Evolutionary conservation across 2,329 filamentous ascomycete genomes (phyloP), one percentile per base, ranked within the genome.

Genomic region (Helotiales sp.): DNA sequence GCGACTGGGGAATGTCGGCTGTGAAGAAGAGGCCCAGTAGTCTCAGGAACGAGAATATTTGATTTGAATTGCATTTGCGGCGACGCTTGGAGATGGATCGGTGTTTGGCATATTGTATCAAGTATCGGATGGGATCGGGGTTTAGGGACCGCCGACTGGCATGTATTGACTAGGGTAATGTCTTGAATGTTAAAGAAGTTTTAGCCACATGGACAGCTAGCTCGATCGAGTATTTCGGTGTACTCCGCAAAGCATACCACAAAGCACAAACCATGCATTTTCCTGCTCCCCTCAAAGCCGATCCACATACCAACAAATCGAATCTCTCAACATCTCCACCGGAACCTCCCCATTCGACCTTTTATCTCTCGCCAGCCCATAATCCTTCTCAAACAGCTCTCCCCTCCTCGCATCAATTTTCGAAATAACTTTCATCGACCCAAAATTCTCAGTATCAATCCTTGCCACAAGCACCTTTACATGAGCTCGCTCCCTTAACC

Each of bases 1-100:
- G 71, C 0, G 76, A 77, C 55, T 77, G 75, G 72, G 71, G 74
- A 4, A 68, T 73, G 30, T 22, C 65, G 22, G 65, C 65, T 10
- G 65, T 68, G 28, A 77, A 75, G 59, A 75, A 72, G 67, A 75
- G 69, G 50, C 54, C 72, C 4, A 76, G 74, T 47, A 76, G 74
- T 61, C 58, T 77, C 43, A 74, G 72, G 64, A 76, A 75, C n/a
- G 71, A 74, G 32, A 70, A 74, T 24, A 66, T 68, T 22, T 65
- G 54, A 67, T 67, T 26, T 64, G n/a, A 67, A 37, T 28, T 49
- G 43, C 54, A 61, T 61, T 15, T 28, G 11, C n/a, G 24, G 55
- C 47, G 57, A 11, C 20, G 54, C 26, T 20, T 40, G 40, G 34
- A 40, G 15, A 49, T 17, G 40, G 57, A 11, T 28, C 7, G 13